These are phyloP conservation scores for Zygotorulaspora florentina DNA, from an alignment of 805 yeast genomes.

Conservation along the genomic window DNA sequence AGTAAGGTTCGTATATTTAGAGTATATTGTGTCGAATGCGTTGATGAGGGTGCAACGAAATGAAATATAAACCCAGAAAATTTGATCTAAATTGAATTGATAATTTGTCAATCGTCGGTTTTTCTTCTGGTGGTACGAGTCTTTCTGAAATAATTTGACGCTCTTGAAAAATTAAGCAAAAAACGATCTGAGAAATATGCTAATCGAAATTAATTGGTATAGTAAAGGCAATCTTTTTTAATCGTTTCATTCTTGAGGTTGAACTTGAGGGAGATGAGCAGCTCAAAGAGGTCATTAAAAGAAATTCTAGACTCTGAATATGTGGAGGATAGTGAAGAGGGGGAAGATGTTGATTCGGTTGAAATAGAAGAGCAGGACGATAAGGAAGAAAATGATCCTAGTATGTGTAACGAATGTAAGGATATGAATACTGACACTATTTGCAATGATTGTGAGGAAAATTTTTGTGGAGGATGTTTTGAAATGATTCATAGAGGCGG, in stretches of 20 bases:
- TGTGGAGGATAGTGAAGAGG: slow-evolving; percentile 33
- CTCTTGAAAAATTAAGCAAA: too few species aligned
- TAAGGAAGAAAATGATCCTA: slow-evolving; percentile 32
- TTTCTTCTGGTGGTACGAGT: too few species aligned
- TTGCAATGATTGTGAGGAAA: slow-evolving; percentile 61
- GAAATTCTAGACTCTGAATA: slow-evolving; percentile 40
- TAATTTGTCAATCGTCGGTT: too few species aligned
- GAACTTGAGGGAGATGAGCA: slow-evolving; percentile 11
- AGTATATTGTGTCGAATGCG: too few species aligned
- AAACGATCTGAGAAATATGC: too few species aligned
- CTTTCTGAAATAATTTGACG: too few species aligned
- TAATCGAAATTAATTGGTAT: background rate
- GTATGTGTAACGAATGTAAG: slow-evolving; percentile 63
- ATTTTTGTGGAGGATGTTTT: slow-evolving; percentile 66
- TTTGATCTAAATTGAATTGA: too few species aligned
- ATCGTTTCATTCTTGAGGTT: background rate
- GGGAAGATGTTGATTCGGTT: slow-evolving; percentile 14
- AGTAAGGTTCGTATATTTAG: too few species aligned
- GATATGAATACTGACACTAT: slow-evolving; percentile 66
- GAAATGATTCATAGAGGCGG: slow-evolving; percentile 69
- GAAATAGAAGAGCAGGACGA: slow-evolving; percentile 28
- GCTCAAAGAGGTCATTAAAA: slow-evolving; percentile 32
- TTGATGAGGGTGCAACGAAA: too few species aligned
- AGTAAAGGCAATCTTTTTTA: background rate
- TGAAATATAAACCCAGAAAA: too few species aligned